Base-by-base conservation (phyloP, 164 flowering plant species). In the Houttuynia cordata region DNA sequence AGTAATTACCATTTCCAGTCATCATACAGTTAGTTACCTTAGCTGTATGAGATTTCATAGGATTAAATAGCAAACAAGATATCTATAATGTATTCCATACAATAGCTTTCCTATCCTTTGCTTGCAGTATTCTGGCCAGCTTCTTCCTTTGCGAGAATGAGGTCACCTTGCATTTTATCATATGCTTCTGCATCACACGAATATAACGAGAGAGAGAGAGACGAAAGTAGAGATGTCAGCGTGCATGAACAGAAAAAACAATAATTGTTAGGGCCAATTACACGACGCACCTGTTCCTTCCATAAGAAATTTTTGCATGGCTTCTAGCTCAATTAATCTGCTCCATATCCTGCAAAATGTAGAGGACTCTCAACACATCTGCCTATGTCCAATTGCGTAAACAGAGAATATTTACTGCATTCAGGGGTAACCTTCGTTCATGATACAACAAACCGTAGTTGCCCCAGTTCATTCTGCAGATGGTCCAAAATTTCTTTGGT, bases 301-400 rank as follows among this genome's bases (percentile, higher is more conserved):
- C 37, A 57, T 54, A 53, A 93, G 76, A 60, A 94, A 96, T 66
- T 82, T 93, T 69, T 93, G 78, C 64, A 90, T 73, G 41, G 91
- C 80, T 74, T 93, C 97, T 58, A 93, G 71, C 74, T 93, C 99
- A 58, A 86, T 64, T 65, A 88, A 23, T 72, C 97, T 83, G 71
- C 61, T 90, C 97, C 81, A 77, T 75, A 45, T 71, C 83, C 97
- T 89, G 65, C 62, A 74, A 37, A 57, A 67, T 8, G 17, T 61
- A 45, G 66, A 57, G 1, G 8, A 56, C 1, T 25, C 10, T 41
- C 12, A 58, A 65, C 50, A 24, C n/a, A 25, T 20, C 17, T n/a
- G 1, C 22, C 34, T 25, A 8, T 6, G 20, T 45, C 49, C 49
- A 12, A 34, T 20, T 20, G 17, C 34, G 19, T 6, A 39, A 19